These are phyloP conservation scores for Termitomyces sp. DNA, from an alignment of 768 basidiomycete genomes.

Conservation along the genomic window DNA sequence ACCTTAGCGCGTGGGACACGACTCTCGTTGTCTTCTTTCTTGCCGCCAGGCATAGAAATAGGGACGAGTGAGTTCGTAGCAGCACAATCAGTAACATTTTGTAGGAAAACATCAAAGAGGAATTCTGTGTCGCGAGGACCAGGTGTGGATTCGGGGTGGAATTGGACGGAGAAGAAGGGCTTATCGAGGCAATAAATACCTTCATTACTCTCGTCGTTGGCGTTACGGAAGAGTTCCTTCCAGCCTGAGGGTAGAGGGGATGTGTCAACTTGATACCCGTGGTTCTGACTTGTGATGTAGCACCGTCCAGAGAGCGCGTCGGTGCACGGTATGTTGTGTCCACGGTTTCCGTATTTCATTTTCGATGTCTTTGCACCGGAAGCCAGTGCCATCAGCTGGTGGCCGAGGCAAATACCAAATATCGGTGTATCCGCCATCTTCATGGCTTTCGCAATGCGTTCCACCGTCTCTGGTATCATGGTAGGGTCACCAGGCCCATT, in stretches of 20 bases:
- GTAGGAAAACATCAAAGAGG: conserved; percentile 95
- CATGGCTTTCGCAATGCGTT: conserved; percentile 59
- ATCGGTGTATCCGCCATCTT: conserved; percentile 77
- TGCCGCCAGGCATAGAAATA: conserved; percentile 72
- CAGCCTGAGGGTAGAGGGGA: conserved; percentile 74
- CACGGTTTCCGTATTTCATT: conserved; percentile 99
- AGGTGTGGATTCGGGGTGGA: conserved; percentile 96
- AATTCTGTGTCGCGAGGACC: conserved; percentile 99
- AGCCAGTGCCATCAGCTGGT: conserved; percentile 93
- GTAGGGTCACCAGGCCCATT: conserved; percentile 98
- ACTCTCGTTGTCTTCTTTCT: conserved; percentile 75
- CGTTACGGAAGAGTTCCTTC: conserved; percentile 94
- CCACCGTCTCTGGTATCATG: conserved; percentile 69
- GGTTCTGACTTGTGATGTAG: conserved; percentile 99
- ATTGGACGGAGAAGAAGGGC: conserved; percentile 98
- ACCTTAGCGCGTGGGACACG: conserved; percentile 70
- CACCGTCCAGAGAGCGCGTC: conserved; percentile 90
- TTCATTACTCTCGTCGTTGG: conserved; percentile 96
- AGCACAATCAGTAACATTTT: conserved; percentile 74
- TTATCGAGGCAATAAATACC: conserved; percentile 91
- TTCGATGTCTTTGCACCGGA: conserved; percentile 93
- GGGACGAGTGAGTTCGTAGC: conserved; percentile 47
- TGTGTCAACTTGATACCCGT: conserved; percentile 93
- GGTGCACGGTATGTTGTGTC: conserved; percentile 98
- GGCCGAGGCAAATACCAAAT: conserved; percentile 98